phyloP scores from a whole-genome alignment of 768 basidiomycete species.

The Mycena belliarum region DNA sequence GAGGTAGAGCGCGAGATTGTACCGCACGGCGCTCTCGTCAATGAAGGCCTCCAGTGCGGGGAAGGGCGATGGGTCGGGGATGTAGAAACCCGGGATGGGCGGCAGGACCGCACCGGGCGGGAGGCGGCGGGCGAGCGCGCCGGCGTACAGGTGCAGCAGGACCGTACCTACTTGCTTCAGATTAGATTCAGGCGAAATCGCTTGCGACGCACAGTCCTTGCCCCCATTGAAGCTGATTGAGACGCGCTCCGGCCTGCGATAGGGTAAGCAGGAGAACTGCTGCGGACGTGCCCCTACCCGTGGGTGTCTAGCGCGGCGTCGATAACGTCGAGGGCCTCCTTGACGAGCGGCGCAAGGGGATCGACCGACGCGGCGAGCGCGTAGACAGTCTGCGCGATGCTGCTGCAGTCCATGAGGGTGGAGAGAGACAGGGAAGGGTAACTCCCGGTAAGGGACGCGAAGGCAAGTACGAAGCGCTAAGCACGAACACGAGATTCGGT shows the following conservation, averaged over 20 bases:
- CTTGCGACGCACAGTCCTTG: conserved; percentile 90
- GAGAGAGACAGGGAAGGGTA: too few species aligned
- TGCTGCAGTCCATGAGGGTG: conserved; percentile 46
- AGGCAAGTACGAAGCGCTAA: too few species aligned
- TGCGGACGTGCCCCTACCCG: conserved; percentile 66
- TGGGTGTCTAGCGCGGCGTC: conserved; percentile 73
- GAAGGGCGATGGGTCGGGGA: conserved; percentile 90
- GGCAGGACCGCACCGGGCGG: conserved; percentile 35
- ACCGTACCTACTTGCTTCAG: conserved; percentile 77
- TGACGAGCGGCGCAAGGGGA: conserved; percentile 60
- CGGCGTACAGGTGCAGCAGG: conserved; percentile 86
- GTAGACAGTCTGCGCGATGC: conserved; percentile 62
- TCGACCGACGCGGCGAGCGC: conserved; percentile 55
- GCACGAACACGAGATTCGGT: too few species aligned
- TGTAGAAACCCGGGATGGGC: conserved; percentile 75
- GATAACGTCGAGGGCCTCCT: conserved; percentile 81
- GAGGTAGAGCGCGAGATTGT: conserved; percentile 76
- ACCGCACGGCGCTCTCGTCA: conserved; percentile 53
- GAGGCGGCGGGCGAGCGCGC: conserved; percentile 56
- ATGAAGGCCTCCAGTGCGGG: conserved; percentile 84
- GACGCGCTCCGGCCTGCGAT: conserved; percentile 59
- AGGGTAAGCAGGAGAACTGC: too few species aligned
- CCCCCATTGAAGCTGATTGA: conserved; percentile 98
- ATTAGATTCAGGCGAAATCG: too few species aligned
- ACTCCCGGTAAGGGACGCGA: too few species aligned